These are phyloP conservation scores for Apiospora saccharicola DNA, from an alignment of 2,329 filamentous ascomycete genomes.

Conservation along the genomic window DNA sequence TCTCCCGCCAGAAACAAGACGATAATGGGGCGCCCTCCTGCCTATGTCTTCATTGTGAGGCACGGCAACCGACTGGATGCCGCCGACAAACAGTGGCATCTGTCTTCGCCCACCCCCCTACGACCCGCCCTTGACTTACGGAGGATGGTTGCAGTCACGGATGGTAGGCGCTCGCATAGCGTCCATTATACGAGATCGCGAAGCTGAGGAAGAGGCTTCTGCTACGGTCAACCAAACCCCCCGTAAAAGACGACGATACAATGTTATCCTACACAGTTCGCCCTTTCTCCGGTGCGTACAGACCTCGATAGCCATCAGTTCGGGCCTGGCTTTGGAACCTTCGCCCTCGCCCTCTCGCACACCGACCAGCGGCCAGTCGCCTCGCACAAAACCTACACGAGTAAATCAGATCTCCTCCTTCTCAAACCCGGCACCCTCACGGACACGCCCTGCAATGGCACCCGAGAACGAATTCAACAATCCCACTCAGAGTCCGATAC, in stretches of 20 bases:
- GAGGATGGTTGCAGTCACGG: conserved; percentile 88
- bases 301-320: conserved; percentile 86
- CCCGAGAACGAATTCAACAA: conserved; percentile 36
- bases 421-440: conserved; percentile 32
- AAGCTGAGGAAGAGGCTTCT: conserved; percentile 47
- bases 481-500: conserved; percentile 27
- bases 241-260: conserved; percentile 69
- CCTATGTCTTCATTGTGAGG: conserved; percentile 63
- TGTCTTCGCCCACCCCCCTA: conserved; percentile 91
- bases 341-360: conserved; percentile 40
- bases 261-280: conserved; percentile 89
- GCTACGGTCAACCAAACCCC: conserved; percentile 36
- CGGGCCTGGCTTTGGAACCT: conserved; percentile 76
- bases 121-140: conserved; percentile 93
- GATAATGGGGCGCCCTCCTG: conserved; percentile 56
- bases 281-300: conserved; percentile 93
- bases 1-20: not conserved
- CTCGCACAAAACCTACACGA: conserved; percentile 31
- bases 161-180: conserved; percentile 84
- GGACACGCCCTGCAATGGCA: conserved; percentile 31
- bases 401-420: conserved; percentile 33
- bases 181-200: conserved; percentile 67
- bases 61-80: conserved; percentile 95
- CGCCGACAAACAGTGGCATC: conserved; percentile 93
- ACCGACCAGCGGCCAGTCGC: conserved; percentile 40